phyloP scores from a whole-genome alignment of 371 early-diverging fungal species.

The Zychaea mexicana region DNA sequence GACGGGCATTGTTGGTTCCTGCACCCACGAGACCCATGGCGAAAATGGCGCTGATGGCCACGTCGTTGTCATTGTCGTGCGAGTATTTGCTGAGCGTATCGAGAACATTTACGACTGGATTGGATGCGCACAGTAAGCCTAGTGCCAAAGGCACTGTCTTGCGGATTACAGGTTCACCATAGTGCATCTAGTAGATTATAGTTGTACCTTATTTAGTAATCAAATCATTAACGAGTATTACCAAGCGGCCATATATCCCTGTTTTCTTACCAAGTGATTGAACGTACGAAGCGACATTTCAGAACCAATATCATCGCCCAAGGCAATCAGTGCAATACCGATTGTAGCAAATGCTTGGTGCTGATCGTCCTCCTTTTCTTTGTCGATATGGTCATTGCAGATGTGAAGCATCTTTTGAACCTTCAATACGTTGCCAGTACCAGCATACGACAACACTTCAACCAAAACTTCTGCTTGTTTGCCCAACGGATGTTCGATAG shows the following conservation, averaged over 20 bases:
- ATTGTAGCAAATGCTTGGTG: conserved; percentile 96
- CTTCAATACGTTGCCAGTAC: conserved; percentile 96
- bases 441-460: conserved; percentile 90
- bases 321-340: conserved; percentile 93
- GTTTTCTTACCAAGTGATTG: conserved; percentile 79
- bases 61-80: conserved; percentile 95
- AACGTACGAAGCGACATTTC: conserved; percentile 96
- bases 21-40: conserved; percentile 99
- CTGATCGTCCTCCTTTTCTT: conserved; percentile 79
- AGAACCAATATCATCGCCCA: conserved; percentile 96
- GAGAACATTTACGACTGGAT: conserved; percentile 89
- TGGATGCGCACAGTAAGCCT: conserved; percentile 95
- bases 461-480: conserved; percentile 88
- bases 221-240: conserved; percentile 51
- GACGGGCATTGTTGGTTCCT: conserved; percentile 99
- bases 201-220: too few relatives aligned
- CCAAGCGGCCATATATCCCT: not conserved
- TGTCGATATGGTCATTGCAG: conserved; percentile 93
- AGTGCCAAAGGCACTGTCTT: conserved; percentile 94
- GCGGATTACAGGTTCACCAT: conserved; percentile 94
- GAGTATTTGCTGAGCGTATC: conserved; percentile 97
- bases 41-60: conserved; percentile 95
- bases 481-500: conserved; percentile 89
- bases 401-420: conserved; percentile 94
- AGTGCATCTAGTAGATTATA: conserved; percentile 83